Conservation (phyloP, 352 stramenopile genomes). For the Pythium phragmiticola region DNA sequence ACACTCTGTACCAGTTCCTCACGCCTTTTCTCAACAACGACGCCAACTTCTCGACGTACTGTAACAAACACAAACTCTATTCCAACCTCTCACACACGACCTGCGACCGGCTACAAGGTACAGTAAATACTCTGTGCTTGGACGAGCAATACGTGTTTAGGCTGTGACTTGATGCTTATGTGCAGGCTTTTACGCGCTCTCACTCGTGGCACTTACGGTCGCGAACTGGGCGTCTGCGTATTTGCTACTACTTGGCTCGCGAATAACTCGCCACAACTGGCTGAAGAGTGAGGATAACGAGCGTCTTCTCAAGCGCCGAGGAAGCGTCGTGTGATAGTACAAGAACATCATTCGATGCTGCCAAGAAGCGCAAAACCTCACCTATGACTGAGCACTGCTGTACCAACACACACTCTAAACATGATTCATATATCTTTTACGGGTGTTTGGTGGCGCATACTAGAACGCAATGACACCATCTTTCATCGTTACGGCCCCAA, state of each 20-base stretch:
- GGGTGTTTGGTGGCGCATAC: too few species aligned
- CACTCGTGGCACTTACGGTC: conserved; percentile 39
- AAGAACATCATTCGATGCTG: too few species aligned
- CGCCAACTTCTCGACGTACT: conserved; percentile 33
- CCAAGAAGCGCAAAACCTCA: background rate
- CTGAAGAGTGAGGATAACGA: conserved; percentile 27
- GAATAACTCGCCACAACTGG: conserved; percentile 50
- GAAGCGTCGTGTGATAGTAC: conserved; percentile 10
- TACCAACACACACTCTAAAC: too few species aligned
- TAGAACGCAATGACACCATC: too few species aligned
- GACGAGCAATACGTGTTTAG: background rate
- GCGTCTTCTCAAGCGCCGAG: conserved; percentile 34
- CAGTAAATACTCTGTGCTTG: background rate
- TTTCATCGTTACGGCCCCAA: too few species aligned
- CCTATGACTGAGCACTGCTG: too few species aligned
- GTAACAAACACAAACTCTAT: conserved; percentile 31
- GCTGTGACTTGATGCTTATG: background rate
- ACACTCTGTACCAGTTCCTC: conserved; percentile 39
- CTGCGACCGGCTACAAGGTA: conserved; percentile 45
- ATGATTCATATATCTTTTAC: too few species aligned
- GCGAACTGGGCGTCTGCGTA: conserved; percentile 40
- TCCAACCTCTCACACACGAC: conserved; percentile 47
- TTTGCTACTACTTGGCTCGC: conserved; percentile 40
- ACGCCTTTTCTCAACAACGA: conserved; percentile 34
- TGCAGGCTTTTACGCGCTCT: conserved; percentile 42